These are phyloP conservation scores for Nannizziopsis arthrosporioides DNA, from an alignment of 2,329 filamentous ascomycete species.

Conservation along the genomic window DNA sequence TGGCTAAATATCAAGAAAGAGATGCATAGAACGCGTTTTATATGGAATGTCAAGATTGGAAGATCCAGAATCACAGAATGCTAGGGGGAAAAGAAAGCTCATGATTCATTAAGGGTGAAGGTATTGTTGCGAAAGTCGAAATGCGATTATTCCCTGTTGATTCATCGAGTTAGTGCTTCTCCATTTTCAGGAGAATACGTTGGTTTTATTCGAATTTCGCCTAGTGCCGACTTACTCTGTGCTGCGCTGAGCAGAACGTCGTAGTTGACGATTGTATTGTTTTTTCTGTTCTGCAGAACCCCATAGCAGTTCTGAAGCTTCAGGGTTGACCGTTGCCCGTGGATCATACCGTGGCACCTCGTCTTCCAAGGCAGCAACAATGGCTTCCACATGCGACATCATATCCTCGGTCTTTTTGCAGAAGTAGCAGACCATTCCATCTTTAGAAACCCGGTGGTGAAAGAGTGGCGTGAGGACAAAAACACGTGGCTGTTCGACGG, in stretches of 20 bases:
- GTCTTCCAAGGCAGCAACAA: slow-evolving; percentile 74
- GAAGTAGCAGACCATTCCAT: slow-evolving; percentile 75
- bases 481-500: slow-evolving; percentile 75
- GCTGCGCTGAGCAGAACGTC: slow-evolving; percentile 55
- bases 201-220: too few species aligned
- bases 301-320: slow-evolving; percentile 81
- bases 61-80: too few species aligned
- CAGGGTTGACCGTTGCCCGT: slow-evolving; percentile 71
- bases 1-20: too few species aligned
- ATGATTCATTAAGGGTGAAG: neutral
- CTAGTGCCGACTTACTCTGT: slow-evolving; percentile 21
- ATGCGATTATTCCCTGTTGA: neutral
- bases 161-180: neutral
- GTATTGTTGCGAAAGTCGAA: too few species aligned
- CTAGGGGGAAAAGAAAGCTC: neutral
- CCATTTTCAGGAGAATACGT: too few species aligned
- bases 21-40: too few species aligned
- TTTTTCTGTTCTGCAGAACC: slow-evolving; percentile 67
- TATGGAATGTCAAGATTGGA: too few species aligned
- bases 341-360: slow-evolving; percentile 83
- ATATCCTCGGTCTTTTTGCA: slow-evolving; percentile 62
- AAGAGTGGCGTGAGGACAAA: slow-evolving; percentile 71
- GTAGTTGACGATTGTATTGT: slow-evolving; percentile 67
- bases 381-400: slow-evolving; percentile 68
- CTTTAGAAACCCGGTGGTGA: slow-evolving; percentile 71